Percentiles rank a stretch among this genome's conserved stretches.
Conservation (phyloP, 148 eudicot species). For the Amaranthus hypochondriacus region DNA sequence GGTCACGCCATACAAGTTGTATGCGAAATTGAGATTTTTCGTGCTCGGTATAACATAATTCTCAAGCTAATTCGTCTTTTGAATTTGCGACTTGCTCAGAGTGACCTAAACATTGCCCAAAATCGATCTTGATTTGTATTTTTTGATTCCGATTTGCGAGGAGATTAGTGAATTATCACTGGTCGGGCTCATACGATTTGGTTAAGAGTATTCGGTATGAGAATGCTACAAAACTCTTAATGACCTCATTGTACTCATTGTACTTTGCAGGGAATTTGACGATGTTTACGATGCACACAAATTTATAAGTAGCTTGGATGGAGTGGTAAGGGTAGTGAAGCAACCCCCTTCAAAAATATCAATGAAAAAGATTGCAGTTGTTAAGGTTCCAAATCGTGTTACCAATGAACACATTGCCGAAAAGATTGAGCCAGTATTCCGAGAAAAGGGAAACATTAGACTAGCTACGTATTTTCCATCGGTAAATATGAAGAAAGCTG, state of each 20-base stretch:
- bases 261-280: conserved; percentile 63
- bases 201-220: not conserved
- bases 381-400: conserved; percentile 79
- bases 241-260: not conserved
- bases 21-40: too few relatives aligned
- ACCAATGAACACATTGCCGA: conserved; percentile 62
- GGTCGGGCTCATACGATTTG: too few relatives aligned
- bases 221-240: not conserved
- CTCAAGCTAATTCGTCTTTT: too few relatives aligned
- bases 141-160: too few relatives aligned
- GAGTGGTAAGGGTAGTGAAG: conserved; percentile 75
- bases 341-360: conserved; percentile 52
- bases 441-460: conserved; percentile 71
- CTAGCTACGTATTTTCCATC: conserved; percentile 87
- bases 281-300: conserved; percentile 76
- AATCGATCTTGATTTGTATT: too few relatives aligned
- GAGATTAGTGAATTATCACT: too few relatives aligned
- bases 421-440: conserved; percentile 56
- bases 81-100: too few relatives aligned
- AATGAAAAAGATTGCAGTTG: conserved; percentile 62
- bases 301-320: conserved; percentile 67
- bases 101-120: too few relatives aligned
- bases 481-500: conserved; percentile 61
- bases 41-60: too few relatives aligned
- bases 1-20: too few relatives aligned